These are phyloP conservation scores for Rossbeevera mucosa DNA, from an alignment of 768 basidiomycete species.

Conservation along the genomic window DNA sequence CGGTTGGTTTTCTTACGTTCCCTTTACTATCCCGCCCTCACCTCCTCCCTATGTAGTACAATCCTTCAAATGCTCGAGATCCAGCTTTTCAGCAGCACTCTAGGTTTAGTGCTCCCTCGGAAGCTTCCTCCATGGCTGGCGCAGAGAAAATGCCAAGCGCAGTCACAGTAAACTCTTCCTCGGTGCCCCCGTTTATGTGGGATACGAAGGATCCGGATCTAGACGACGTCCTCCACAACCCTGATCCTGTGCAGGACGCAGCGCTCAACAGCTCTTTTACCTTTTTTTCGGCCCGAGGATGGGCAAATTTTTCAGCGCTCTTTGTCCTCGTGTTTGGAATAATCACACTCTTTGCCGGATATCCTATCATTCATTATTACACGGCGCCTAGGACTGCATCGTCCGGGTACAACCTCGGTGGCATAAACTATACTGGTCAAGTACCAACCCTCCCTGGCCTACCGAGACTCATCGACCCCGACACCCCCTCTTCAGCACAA, in stretches of 20 bases:
- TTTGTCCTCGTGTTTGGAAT: constrained; percentile 63
- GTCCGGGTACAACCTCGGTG: constrained; percentile 77
- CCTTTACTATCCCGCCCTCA: background rate
- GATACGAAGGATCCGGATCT: constrained; percentile 78
- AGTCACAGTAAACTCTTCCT: constrained; percentile 45
- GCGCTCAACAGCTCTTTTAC: constrained; percentile 57
- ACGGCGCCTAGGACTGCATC: constrained; percentile 26
- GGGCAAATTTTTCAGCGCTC: constrained; percentile 74
- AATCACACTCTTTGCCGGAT: constrained; percentile 80
- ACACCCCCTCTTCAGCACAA: constrained; percentile 58
- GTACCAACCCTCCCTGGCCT: constrained; percentile 71
- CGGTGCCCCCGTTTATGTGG: constrained; percentile 71
- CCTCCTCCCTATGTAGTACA: constrained; percentile 41
- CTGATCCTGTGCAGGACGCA: constrained; percentile 68
- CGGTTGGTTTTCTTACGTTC: constrained; percentile 44
- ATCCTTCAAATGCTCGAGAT: constrained; percentile 41
- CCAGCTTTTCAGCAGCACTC: constrained; percentile 42
- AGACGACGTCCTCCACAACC: constrained; percentile 89
- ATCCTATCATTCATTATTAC: constrained; percentile 71
- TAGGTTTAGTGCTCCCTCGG: constrained; percentile 56
- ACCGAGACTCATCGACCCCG: constrained; percentile 67
- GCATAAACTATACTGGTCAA: constrained; percentile 81
- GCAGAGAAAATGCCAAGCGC: constrained; percentile 33
- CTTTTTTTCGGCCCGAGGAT: constrained; percentile 77
- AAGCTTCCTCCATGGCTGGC: constrained; percentile 36